Base-by-base conservation (phyloP, 148 eudicot genomes). In the Drosera capensis region DNA sequence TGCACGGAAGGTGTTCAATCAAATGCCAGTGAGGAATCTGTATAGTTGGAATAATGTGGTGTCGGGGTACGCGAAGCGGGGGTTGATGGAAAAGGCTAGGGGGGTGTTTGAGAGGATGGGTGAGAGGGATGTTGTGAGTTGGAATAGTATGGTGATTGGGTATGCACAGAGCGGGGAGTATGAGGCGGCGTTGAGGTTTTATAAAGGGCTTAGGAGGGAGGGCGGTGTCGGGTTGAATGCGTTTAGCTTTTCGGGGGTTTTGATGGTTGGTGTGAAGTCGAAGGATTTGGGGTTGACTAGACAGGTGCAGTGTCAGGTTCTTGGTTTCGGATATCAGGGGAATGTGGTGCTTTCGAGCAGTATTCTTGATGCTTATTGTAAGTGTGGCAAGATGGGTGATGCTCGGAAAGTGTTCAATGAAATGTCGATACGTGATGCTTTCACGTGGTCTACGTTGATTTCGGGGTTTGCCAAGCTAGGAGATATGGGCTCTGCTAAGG, bases 111-210 rank as follows among this genome's bases (percentile, higher is more conserved):
- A 79, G 49, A 53, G 46, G 56, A 76, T 82, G 85, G 62, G 58
- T 2, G 74, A 73, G 12, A 74, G 45, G 41, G 94, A 82, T 43
- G 75, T 73, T 40, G 85, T 87, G 23, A 66, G 82, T 1, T 87
- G 94, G 94, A 86, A 81, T 65, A 73, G 77, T 17, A 82, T 82
- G 88, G 72, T 74, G 7, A 70, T 82, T 62, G 81, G 71, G 20
- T 76, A 67, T 65, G 84, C 80, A 1, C 71, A 76, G 30, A 34
- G 51, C 44, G 87, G 77, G 28, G 18, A 48, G 30, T 60, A 21
- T 49, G 19, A 50, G n/a, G 74, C 71, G 62, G 82, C 78, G 3
- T 34, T 82, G 50, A 64, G 48, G 67, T 69, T 70, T 55, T 82
- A 71, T 57, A 64, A 40, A 13, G 73, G 70, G 48, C 70, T 82